These are phyloP conservation scores for Colletotrichum paranaense DNA, from an alignment of 2,329 filamentous ascomycete species.

Conservation along the genomic window DNA sequence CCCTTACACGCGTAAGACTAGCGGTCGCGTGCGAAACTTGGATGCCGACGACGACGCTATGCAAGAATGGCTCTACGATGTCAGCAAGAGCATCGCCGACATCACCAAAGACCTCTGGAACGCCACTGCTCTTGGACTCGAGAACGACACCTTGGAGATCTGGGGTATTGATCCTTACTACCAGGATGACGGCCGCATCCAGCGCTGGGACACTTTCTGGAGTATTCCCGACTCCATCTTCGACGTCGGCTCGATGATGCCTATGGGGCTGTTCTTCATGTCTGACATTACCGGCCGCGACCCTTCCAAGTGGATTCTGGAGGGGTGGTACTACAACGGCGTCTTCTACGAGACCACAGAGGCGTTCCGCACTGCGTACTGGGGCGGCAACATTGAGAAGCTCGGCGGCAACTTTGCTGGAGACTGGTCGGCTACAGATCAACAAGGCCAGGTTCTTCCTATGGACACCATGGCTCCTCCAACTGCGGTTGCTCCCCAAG, in stretches of 20 bases:
- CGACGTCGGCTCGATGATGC: conserved; percentile 55
- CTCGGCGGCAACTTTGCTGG: conserved; percentile 60
- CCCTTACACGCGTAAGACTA: conserved; percentile 52
- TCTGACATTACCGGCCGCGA: conserved; percentile 63
- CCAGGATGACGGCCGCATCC: conserved; percentile 52
- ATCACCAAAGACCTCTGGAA: conserved; percentile 58
- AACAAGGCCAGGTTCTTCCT: conserved; percentile 46
- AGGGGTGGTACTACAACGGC: conserved; percentile 65
- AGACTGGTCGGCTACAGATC: conserved; percentile 56
- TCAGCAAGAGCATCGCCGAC: conserved; percentile 45
- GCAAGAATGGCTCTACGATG: conserved; percentile 47
- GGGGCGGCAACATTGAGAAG: conserved; percentile 56
- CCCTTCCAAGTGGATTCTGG: conserved; percentile 60
- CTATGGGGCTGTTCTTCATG: conserved; percentile 56
- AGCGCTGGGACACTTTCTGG: conserved; percentile 61
- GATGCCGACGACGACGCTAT: conserved; percentile 47
- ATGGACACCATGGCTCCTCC: conserved; percentile 47
- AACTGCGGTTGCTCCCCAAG: conserved; percentile 44
- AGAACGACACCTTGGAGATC: conserved; percentile 54
- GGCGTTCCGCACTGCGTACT: conserved; percentile 57
- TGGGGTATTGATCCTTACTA: conserved; percentile 56
- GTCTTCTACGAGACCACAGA: conserved; percentile 63
- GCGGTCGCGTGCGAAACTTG: conserved; percentile 51
- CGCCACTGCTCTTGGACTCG: conserved; percentile 46
- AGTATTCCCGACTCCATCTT: conserved; percentile 50